Evolutionary conservation across 2,329 filamentous ascomycete genomes (phyloP).

Genomic region (Sordariomycetes sp.): DNA sequence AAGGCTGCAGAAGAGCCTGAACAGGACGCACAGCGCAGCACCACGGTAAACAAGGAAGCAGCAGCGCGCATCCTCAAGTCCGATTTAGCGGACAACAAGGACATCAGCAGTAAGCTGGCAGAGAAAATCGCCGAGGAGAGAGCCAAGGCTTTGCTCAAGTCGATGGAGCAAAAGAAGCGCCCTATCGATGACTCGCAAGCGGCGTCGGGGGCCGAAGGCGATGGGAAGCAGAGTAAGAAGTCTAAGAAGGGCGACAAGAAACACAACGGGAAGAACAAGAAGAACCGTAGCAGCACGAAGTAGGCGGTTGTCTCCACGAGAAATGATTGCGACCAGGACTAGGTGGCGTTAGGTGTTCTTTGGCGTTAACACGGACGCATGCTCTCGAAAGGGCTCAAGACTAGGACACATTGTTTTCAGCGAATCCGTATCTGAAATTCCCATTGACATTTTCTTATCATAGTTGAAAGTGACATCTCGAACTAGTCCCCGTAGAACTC

Average conservation of each 20-base stretch:
- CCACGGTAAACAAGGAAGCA: constrained; percentile 62
- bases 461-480: too few species aligned
- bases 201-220: constrained; percentile 10
- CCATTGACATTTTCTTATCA: too few species aligned
- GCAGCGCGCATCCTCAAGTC: constrained; percentile 75
- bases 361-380: too few species aligned
- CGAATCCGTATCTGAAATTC: too few species aligned
- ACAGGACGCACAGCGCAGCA: constrained; percentile 31
- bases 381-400: too few species aligned
- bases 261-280: constrained; percentile 15
- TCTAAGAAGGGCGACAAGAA: constrained; percentile 23
- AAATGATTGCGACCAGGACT: too few species aligned
- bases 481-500: too few species aligned
- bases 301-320: too few species aligned
- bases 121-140: constrained; percentile 49
- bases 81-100: constrained; percentile 55
- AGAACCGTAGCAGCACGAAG: constrained; percentile 1
- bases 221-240: constrained; percentile 17
- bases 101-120: constrained; percentile 39
- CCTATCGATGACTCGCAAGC: constrained; percentile 21
- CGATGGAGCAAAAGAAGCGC: constrained; percentile 34
- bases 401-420: too few species aligned
- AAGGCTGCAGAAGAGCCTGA: constrained; percentile 61
- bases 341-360: too few species aligned
- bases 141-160: constrained; percentile 40